Evolutionary conservation across 192 early-diverging fungal genomes (phyloP).

Genomic region (Oehlia diaphana): DNA sequence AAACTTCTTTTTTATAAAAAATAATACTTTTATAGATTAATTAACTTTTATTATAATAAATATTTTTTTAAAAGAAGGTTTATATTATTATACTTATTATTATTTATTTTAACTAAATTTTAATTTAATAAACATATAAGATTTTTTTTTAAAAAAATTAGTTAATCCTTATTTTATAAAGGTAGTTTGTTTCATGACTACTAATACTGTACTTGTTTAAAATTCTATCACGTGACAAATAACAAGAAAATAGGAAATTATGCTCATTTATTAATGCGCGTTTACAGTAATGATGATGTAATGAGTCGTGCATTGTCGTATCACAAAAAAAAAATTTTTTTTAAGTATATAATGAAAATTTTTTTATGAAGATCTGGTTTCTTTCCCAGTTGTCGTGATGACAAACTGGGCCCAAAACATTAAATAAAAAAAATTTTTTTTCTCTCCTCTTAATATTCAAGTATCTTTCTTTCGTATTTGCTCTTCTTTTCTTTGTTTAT

Average conservation of each 20-base stretch:
- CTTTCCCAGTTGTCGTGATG: conserved; percentile 28
- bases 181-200: too few relatives aligned
- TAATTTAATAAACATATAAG: too few relatives aligned
- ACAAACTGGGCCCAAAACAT: conserved; percentile 22
- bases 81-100: too few relatives aligned
- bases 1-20: too few relatives aligned
- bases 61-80: too few relatives aligned
- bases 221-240: too few relatives aligned
- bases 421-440: not conserved
- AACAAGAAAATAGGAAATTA: not conserved
- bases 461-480: not conserved
- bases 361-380: not conserved
- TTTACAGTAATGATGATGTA: not conserved
- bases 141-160: too few relatives aligned
- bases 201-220: too few relatives aligned
- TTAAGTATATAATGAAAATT: not conserved
- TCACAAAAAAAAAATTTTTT: not conserved
- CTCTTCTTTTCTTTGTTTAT: not conserved
- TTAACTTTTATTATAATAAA: too few relatives aligned
- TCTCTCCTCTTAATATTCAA: not conserved
- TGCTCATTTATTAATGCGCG: not conserved
- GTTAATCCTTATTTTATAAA: too few relatives aligned
- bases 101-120: too few relatives aligned
- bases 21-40: too few relatives aligned
- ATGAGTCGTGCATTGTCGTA: not conserved